Percentiles rank a stretch among this genome's conserved stretches.
Conservation (phyloP, 163 green algal genomes). For the Chlorella variabilis region DNA sequence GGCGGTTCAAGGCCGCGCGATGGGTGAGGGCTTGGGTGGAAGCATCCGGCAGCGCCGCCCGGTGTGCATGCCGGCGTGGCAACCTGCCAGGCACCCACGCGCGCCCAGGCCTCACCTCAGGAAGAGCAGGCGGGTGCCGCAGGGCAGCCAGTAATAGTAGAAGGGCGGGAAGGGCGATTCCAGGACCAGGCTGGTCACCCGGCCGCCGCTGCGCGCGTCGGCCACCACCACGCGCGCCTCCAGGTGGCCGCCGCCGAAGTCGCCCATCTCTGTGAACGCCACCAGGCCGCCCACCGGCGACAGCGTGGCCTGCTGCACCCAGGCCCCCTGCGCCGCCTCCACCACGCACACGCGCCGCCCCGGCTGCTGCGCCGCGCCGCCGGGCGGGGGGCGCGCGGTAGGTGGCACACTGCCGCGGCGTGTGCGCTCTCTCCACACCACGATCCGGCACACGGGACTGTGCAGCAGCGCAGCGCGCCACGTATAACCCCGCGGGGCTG, state of each 20-base stretch:
- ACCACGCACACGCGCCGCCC: not conserved
- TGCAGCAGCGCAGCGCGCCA: slow-evolving; percentile 18
- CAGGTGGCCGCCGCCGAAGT: not conserved
- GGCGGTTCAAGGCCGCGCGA: too few relatives aligned
- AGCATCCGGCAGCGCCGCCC: too few relatives aligned
- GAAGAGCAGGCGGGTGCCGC: slow-evolving; percentile 38
- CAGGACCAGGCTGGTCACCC: not conserved
- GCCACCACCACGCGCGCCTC: slow-evolving; percentile 6
- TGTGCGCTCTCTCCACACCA: not conserved
- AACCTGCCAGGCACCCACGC: too few relatives aligned
- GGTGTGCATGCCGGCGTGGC: too few relatives aligned
- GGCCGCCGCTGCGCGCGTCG: not conserved
- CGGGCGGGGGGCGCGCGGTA: not conserved
- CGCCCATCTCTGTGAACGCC: not conserved
- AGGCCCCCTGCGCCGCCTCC: not conserved
- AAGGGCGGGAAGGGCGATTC: not conserved
- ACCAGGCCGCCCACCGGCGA: not conserved
- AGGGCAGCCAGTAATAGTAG: slow-evolving; percentile 14
- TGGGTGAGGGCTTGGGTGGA: too few relatives aligned
- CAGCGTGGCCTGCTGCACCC: slow-evolving; percentile 5
- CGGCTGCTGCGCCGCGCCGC: not conserved
- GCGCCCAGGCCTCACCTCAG: slow-evolving; percentile 8
- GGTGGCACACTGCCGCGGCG: not conserved
- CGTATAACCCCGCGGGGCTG: not conserved
- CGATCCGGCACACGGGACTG: not conserved